Percentiles rank a stretch among this genome's conserved stretches.
phyloP scores from a whole-genome alignment of 306 rosid species.

The Cicer cuneatum region DNA sequence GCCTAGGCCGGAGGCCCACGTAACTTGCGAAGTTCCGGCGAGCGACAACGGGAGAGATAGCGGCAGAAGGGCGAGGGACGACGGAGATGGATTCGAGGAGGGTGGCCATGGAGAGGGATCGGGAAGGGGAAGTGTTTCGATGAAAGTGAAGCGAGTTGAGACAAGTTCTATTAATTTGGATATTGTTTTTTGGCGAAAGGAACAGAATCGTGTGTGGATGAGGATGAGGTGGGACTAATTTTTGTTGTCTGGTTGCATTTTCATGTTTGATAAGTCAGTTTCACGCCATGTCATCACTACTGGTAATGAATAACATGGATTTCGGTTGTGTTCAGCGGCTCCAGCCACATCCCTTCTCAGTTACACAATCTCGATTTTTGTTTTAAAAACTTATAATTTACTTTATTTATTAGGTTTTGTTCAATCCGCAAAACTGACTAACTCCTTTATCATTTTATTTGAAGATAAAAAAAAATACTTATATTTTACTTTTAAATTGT shows the following conservation, averaged over 20 bases:
- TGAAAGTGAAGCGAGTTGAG: background rate
- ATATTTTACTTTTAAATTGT: no score
- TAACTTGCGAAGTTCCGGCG: constrained; percentile 46
- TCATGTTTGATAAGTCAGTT: background rate
- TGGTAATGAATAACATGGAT: no score
- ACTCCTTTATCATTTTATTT: no score
- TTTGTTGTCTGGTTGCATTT: background rate
- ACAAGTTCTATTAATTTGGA: background rate
- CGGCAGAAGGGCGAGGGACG: constrained; percentile 54
- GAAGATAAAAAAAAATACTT: no score
- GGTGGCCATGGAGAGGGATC: constrained; percentile 60
- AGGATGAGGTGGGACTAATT: background rate
- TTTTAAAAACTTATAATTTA: no score
- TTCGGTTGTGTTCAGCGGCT: no score
- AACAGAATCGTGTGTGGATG: background rate
- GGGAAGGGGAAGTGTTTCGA: background rate
- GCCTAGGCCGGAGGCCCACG: constrained; percentile 59
- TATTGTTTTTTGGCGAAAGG: background rate
- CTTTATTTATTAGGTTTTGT: no score
- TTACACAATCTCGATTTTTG: no score
- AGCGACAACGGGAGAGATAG: constrained; percentile 45
- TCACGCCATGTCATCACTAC: background rate
- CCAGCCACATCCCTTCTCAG: no score
- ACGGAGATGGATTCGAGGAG: constrained; percentile 56
- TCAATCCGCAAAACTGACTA: no score